Evolutionary conservation across 108 stramenopile species (phyloP).

Genomic region (Skeletonema costatum): DNA sequence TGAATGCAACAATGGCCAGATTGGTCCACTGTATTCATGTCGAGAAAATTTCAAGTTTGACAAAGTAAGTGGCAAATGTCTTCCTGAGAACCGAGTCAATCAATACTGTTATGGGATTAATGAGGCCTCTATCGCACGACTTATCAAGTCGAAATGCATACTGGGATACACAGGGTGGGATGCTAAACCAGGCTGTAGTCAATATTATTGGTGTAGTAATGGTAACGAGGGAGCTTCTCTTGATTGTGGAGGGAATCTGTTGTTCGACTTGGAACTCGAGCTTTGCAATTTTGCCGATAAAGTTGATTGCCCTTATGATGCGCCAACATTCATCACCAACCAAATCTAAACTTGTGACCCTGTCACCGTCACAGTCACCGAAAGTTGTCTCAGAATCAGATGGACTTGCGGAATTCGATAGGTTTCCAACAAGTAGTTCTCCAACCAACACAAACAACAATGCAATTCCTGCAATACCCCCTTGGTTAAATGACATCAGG

Average conservation of each 20-base stretch:
- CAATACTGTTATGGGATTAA: not conserved
- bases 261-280: slow-evolving; percentile 25
- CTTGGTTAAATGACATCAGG: not conserved
- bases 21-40: not conserved
- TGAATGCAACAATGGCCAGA: slow-evolving; percentile 2
- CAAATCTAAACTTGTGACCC: not conserved
- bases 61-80: not conserved
- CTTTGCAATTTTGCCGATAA: slow-evolving; percentile 30
- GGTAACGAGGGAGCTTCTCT: slow-evolving; percentile 13
- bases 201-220: slow-evolving; percentile 32
- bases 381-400: not conserved
- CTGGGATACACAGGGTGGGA: slow-evolving; percentile 16
- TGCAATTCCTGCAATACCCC: not conserved
- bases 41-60: not conserved
- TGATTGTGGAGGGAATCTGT: slow-evolving; percentile 17
- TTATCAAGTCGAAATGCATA: slow-evolving; percentile 11
- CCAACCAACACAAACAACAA: not conserved
- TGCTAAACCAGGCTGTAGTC: slow-evolving; percentile 14
- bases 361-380: not conserved
- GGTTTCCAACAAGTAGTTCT: not conserved
- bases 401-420: not conserved
- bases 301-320: slow-evolving; percentile 10
- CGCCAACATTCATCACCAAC: slow-evolving; percentile 2
- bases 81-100: not conserved
- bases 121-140: not conserved